These are phyloP conservation scores for Pseudozyma pruni DNA, from an alignment of 1,284 basidiomycete genomes.

Conservation along the genomic window DNA sequence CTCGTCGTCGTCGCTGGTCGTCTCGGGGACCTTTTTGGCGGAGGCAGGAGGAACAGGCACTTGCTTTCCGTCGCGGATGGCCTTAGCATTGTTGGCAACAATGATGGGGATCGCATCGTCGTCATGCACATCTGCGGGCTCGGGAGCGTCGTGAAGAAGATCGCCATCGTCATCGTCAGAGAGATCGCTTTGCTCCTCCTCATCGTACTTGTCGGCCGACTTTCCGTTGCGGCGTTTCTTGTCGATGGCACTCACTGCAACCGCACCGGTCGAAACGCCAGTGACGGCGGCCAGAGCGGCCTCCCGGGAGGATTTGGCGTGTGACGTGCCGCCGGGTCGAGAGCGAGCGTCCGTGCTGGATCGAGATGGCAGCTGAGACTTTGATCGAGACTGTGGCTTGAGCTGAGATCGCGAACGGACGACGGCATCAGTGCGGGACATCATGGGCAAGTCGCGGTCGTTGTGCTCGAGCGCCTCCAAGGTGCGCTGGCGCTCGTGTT, in stretches of 20 bases:
- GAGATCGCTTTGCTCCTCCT: conserved; percentile 11
- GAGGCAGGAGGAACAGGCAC: not conserved
- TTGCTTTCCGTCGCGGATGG: conserved; percentile 4
- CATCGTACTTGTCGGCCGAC: conserved; percentile 1
- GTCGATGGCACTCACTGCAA: conserved; percentile 16
- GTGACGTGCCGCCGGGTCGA: conserved; percentile 14
- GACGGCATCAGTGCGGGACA: conserved; percentile 27
- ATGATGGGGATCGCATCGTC: conserved; percentile 31
- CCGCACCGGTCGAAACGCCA: conserved; percentile 23
- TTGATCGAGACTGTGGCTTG: conserved; percentile 1
- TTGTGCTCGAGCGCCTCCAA: conserved; percentile 29
- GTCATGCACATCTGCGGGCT: conserved; percentile 45
- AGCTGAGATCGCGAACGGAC: conserved; percentile 17
- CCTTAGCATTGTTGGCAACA: conserved; percentile 16
- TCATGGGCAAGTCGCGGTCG: conserved; percentile 21
- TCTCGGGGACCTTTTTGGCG: conserved; percentile 18
- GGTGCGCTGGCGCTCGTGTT: conserved; percentile 34
- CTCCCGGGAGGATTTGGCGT: conserved; percentile 19
- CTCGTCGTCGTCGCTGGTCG: conserved; percentile 41
- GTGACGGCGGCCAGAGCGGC: conserved; percentile 49
- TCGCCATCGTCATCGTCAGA: conserved; percentile 25
- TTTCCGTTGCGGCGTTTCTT: conserved; percentile 9
- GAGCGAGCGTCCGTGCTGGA: conserved; percentile 6
- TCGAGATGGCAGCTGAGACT: conserved; percentile 4
- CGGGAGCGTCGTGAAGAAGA: conserved; percentile 33